Evolutionary conservation across 352 stramenopile genomes (phyloP).

Genomic region (Globisporangium solare): DNA sequence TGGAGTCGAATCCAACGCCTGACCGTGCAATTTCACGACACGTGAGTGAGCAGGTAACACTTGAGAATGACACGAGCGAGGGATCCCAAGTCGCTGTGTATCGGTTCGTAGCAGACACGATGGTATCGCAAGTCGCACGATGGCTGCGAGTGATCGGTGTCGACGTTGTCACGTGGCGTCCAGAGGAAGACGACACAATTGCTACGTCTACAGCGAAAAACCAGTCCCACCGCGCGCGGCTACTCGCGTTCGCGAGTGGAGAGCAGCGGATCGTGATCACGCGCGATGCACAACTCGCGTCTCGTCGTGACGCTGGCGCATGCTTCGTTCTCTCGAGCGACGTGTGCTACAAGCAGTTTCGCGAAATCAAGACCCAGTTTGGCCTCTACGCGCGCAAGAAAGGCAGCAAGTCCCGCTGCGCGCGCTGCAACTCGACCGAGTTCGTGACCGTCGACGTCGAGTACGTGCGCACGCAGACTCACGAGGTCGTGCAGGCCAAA

Average conservation of each 20-base stretch:
- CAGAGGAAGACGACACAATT: constrained; percentile 15
- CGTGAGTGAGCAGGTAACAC: no score
- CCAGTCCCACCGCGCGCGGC: constrained; percentile 34
- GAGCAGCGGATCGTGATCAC: constrained; percentile 53
- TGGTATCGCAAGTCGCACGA: constrained; percentile 65
- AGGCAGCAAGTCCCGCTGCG: constrained; percentile 39
- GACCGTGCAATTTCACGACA: neutral
- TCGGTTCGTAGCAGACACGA: constrained; percentile 74
- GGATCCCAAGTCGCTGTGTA: constrained; percentile 20
- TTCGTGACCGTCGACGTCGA: constrained; percentile 28
- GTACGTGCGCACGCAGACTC: constrained; percentile 22
- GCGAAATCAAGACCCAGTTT: constrained; percentile 55
- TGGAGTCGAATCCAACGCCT: constrained; percentile 15
- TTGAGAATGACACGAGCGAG: no score
- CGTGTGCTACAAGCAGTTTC: constrained; percentile 48
- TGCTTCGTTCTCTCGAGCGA: constrained; percentile 53
- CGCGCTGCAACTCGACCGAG: constrained; percentile 38
- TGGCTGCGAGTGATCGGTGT: constrained; percentile 76
- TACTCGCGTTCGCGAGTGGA: constrained; percentile 26
- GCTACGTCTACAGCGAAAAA: constrained; percentile 10
- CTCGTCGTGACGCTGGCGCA: constrained; percentile 37
- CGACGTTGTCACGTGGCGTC: constrained; percentile 68
- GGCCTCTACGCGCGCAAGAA: constrained; percentile 27
- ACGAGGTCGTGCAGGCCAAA: constrained; percentile 23
- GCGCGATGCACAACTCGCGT: constrained; percentile 34